Percentiles rank a stretch among this genome's conserved stretches.
phyloP scores from a whole-genome alignment of 2,329 filamentous ascomycete species.

The Cephalotrichum gorgonifer region DNA sequence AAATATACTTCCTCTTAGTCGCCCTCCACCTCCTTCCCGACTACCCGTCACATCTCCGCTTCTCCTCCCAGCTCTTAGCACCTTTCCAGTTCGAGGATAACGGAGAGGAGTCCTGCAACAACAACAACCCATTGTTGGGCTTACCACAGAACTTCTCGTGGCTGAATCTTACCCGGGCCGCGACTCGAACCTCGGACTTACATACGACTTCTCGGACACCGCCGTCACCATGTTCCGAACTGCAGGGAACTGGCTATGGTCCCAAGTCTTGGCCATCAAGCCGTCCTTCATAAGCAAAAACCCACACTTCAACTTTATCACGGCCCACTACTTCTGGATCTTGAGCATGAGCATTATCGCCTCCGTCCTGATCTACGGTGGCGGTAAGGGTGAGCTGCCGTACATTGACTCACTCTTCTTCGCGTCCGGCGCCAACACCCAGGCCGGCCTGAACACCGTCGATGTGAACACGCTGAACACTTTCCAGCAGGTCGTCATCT shows the following conservation, averaged over 20 bases:
- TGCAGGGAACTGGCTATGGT: conserved; percentile 16
- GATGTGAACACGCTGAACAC: conserved; percentile 58
- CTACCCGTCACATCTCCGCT: no score
- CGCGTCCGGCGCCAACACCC: conserved; percentile 74
- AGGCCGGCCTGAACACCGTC: conserved; percentile 82
- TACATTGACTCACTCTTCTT: conserved; percentile 92
- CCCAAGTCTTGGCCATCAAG: conserved; percentile 37
- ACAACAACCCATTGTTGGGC: no score
- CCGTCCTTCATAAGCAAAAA: conserved; percentile 48
- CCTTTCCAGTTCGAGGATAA: no score
- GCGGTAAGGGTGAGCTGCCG: conserved; percentile 42
- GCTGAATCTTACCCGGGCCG: no score
- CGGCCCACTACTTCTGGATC: conserved; percentile 75
- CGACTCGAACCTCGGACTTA: no score
- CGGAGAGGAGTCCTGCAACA: no score
- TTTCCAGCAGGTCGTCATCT: conserved; percentile 66
- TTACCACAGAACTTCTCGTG: no score
- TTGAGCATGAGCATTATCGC: conserved; percentile 61
- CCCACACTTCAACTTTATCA: conserved; percentile 72
- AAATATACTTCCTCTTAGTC: no score
- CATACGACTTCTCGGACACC: neutral
- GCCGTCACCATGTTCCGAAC: neutral
- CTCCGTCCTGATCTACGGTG: conserved; percentile 66
- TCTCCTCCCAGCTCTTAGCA: no score
- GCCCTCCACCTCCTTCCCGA: no score